Evolutionary conservation across 2,329 filamentous ascomycete species (phyloP).

Genomic region (Epicoccum nigrum): DNA sequence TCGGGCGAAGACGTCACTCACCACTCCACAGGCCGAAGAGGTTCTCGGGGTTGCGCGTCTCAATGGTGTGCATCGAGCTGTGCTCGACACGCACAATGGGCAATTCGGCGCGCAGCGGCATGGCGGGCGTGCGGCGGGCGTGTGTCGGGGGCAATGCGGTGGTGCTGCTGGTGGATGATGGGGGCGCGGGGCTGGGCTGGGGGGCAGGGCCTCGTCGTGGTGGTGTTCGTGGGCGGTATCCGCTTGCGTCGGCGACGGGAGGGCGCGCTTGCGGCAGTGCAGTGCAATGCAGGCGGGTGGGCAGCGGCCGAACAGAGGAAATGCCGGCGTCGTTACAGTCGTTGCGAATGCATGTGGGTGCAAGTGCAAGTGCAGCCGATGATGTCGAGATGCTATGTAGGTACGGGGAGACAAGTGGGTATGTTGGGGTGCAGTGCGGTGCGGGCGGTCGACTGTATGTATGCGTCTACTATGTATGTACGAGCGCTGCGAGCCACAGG

Average conservation of each 20-base stretch:
- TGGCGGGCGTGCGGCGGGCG: constrained; percentile 49
- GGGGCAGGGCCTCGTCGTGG: not conserved
- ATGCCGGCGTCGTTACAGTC: constrained; percentile 31
- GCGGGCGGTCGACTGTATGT: not conserved
- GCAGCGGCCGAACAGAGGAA: constrained; percentile 24
- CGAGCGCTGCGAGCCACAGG: constrained; percentile 8
- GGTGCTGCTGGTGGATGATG: too few relatives aligned
- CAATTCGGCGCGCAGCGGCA: constrained; percentile 83
- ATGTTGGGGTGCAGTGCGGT: not conserved
- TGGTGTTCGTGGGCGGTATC: constrained; percentile 3
- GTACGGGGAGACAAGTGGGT: not conserved
- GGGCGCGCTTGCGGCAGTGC: constrained; percentile 32
- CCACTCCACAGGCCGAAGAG: constrained; percentile 97
- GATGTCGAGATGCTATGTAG: not conserved
- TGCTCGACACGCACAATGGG: constrained; percentile 91
- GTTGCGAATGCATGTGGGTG: constrained; percentile 26
- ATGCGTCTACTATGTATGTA: not conserved
- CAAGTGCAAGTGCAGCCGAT: too few relatives aligned
- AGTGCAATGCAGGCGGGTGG: too few relatives aligned
- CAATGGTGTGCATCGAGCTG: constrained; percentile 90
- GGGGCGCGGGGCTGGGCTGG: not conserved
- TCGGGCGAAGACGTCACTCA: constrained; percentile 59
- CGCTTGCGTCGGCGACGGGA: constrained; percentile 25
- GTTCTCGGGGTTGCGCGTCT: constrained; percentile 89
- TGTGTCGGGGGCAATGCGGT: constrained; percentile 6